Conservation (phyloP, 176 grass and related monocot species). For the Miscanthus lutarioriparius region DNA sequence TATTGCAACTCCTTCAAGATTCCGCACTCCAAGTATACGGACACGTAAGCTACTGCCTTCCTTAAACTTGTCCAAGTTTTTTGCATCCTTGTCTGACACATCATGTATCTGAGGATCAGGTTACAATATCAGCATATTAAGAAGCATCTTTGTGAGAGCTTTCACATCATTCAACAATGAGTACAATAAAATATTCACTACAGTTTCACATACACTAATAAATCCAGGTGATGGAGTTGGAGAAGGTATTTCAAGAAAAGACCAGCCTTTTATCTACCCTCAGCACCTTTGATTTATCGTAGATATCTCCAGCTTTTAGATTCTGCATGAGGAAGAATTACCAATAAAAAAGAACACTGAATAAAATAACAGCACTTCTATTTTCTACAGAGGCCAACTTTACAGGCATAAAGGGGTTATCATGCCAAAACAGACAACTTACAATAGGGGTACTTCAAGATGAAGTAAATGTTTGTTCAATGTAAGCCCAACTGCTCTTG, state of each 20-base stretch:
- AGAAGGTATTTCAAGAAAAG: constrained; percentile 88
- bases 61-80: constrained; percentile 84
- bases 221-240: constrained; percentile 73
- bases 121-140: constrained; percentile 35
- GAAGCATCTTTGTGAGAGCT: constrained; percentile 1
- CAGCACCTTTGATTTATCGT: constrained; percentile 68
- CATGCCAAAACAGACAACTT: constrained; percentile 41
- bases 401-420: constrained; percentile 15
- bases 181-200: not conserved
- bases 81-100: constrained; percentile 71
- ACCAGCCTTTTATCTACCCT: constrained; percentile 83
- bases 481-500: constrained; percentile 93
- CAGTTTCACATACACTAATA: constrained; percentile 72
- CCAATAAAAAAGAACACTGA: not conserved
- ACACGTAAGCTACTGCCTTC: constrained; percentile 73
- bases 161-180: constrained; percentile 15
- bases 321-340: constrained; percentile 50
- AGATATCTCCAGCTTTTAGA: constrained; percentile 84
- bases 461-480: constrained; percentile 70
- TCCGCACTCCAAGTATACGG: constrained; percentile 73
- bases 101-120: constrained; percentile 66
- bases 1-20: constrained; percentile 90
- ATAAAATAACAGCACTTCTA: not conserved
- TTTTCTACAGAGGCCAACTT: constrained; percentile 21
- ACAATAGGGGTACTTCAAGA: constrained; percentile 79